Percentiles rank a stretch among this genome's conserved stretches.
phyloP scores from a whole-genome alignment of 805 yeast genomes.

The Suhomyces xylopsoci region DNA sequence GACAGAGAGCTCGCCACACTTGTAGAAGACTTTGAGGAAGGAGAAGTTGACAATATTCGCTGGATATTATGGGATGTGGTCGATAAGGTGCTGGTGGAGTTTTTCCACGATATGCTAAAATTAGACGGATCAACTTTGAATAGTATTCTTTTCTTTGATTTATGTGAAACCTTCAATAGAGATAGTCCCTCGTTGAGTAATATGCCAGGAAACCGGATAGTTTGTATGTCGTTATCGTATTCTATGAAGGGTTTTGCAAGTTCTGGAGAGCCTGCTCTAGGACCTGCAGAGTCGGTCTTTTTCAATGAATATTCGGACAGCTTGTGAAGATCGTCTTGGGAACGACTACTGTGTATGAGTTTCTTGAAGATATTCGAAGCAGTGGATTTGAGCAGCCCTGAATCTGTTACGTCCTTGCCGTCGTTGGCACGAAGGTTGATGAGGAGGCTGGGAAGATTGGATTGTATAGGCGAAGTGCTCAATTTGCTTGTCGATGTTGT shows the following conservation, averaged over 20 bases:
- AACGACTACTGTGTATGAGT: constrained; percentile 9
- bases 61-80: constrained; percentile 13
- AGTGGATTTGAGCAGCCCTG: constrained; percentile 3
- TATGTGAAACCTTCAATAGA: constrained; percentile 65
- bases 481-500: constrained; percentile 6
- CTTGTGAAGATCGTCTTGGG: constrained; percentile 6
- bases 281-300: neutral
- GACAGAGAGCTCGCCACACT: neutral
- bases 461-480: constrained; percentile 19
- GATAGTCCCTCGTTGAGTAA: constrained; percentile 58
- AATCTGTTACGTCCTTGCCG: constrained; percentile 1
- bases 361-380: constrained; percentile 8
- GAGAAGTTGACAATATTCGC: constrained; percentile 14
- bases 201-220: constrained; percentile 39
- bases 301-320: neutral
- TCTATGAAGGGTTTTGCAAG: neutral
- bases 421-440: constrained; percentile 22
- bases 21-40: neutral
- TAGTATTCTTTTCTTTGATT: constrained; percentile 57
- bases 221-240: neutral
- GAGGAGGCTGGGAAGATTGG: constrained; percentile 20
- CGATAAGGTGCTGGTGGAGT: constrained; percentile 30
- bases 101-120: constrained; percentile 54
- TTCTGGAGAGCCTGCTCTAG: neutral
- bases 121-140: constrained; percentile 55